phyloP scores from a whole-genome alignment of 495 filamentous ascomycete species.

The Penicillium cataractarum region DNA sequence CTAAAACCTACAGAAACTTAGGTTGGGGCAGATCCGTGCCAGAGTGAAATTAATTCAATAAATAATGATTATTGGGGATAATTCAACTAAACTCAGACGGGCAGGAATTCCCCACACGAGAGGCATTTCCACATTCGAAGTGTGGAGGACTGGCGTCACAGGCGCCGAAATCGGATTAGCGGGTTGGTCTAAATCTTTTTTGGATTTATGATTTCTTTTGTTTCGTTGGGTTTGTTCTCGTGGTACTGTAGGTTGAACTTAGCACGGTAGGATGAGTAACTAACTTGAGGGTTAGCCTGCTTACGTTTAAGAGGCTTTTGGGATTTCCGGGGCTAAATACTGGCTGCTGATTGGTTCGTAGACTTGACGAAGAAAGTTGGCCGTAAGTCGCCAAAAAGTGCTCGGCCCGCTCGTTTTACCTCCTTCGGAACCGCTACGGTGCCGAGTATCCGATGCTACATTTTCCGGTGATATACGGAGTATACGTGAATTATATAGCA shows the following conservation, averaged over 20 bases:
- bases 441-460: conserved; percentile 12
- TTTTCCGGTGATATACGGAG: neutral
- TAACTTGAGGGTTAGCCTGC: neutral
- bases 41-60: neutral
- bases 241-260: neutral
- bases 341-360: neutral
- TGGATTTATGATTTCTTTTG: too few relatives aligned
- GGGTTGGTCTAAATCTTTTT: too few relatives aligned
- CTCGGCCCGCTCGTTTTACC: conserved; percentile 22
- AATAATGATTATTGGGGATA: conserved; percentile 2
- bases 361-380: neutral
- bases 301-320: neutral
- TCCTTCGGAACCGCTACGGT: conserved; percentile 13
- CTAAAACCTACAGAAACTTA: conserved; percentile 5
- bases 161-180: conserved; percentile 7
- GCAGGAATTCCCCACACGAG: conserved; percentile 30
- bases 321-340: neutral
- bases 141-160: conserved; percentile 20
- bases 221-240: neutral
- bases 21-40: conserved; percentile 22
- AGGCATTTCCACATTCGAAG: conserved; percentile 30
- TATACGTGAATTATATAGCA: neutral
- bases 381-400: neutral
- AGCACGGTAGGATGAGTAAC: too few relatives aligned
- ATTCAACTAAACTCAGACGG: conserved; percentile 12